A percentile compares a stretch with the other conserved stretches of the same genome.
phyloP scores from a whole-genome alignment of 2,329 filamentous ascomycete genomes.

The Elsinoe necatrix region DNA sequence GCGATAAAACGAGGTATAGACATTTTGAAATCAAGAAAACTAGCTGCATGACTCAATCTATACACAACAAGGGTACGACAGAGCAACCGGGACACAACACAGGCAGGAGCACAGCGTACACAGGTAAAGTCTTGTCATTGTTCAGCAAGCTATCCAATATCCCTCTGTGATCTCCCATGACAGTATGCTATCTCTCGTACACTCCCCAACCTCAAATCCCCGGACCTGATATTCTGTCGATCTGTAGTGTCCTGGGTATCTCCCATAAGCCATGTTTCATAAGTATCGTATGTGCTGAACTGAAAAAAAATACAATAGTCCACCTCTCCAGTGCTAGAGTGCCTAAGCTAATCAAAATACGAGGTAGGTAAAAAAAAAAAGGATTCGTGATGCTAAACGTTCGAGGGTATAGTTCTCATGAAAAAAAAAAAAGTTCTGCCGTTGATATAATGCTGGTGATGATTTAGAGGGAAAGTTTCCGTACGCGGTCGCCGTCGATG shows the following conservation, averaged over 20 bases:
- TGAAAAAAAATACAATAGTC: not conserved
- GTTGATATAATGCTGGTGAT: not conserved
- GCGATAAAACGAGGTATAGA: not conserved
- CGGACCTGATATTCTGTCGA: not conserved
- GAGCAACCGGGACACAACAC: no score
- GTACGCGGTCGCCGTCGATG: constrained; percentile 4
- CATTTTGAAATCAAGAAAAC: not conserved
- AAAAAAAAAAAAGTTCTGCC: constrained; percentile 1
- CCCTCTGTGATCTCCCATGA: no score
- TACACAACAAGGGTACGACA: no score
- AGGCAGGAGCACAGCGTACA: no score
- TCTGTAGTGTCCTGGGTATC: not conserved
- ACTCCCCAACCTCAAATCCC: no score
- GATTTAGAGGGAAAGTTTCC: constrained; percentile 6
- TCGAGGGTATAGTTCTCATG: not conserved
- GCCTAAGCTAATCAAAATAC: no score
- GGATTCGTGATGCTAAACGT: not conserved
- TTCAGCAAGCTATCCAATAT: not conserved
- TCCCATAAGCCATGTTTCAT: not conserved
- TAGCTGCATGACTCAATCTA: no score
- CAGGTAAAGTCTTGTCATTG: not conserved
- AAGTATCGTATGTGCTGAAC: not conserved
- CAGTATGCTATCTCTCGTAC: no score
- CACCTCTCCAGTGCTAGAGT: no score
- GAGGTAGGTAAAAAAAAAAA: no score